phyloP scores from a whole-genome alignment of 116 monocot species.

The Dioscorea cayenensis region DNA sequence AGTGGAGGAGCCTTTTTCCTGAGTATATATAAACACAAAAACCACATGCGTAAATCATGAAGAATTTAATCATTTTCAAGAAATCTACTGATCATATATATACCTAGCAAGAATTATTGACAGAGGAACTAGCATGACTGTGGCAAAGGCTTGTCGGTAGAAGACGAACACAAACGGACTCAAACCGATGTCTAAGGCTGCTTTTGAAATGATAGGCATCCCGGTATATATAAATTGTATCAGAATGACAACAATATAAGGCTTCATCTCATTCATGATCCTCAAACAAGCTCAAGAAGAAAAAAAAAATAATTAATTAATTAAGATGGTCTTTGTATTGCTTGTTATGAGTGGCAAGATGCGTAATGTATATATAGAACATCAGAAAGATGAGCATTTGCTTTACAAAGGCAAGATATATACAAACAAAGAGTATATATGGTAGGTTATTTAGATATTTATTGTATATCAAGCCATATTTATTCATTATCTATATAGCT shows the following conservation, averaged over 20 bases:
- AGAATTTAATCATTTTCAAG: neutral
- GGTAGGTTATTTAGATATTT: too few relatives aligned
- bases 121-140: slow-evolving; percentile 24
- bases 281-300: neutral
- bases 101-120: slow-evolving; percentile 34
- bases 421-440: too few relatives aligned
- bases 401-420: too few relatives aligned
- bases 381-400: too few relatives aligned
- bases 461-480: too few relatives aligned
- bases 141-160: slow-evolving; percentile 37
- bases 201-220: slow-evolving; percentile 33
- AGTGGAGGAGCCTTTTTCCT: slow-evolving; percentile 35
- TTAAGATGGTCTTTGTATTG: neutral
- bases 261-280: slow-evolving; percentile 4
- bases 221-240: slow-evolving; percentile 32
- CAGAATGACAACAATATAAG: slow-evolving; percentile 14
- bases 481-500: too few relatives aligned
- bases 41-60: neutral
- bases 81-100: neutral
- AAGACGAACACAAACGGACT: slow-evolving; percentile 43
- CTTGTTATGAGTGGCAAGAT: neutral
- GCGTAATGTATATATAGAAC: neutral
- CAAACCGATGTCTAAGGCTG: slow-evolving; percentile 37
- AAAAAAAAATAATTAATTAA: neutral
- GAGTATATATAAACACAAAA: neutral